Evolutionary conservation across 306 rosid species (phyloP), one percentile per base, ranked within the genome.

Genomic region (Malus asiatica): DNA sequence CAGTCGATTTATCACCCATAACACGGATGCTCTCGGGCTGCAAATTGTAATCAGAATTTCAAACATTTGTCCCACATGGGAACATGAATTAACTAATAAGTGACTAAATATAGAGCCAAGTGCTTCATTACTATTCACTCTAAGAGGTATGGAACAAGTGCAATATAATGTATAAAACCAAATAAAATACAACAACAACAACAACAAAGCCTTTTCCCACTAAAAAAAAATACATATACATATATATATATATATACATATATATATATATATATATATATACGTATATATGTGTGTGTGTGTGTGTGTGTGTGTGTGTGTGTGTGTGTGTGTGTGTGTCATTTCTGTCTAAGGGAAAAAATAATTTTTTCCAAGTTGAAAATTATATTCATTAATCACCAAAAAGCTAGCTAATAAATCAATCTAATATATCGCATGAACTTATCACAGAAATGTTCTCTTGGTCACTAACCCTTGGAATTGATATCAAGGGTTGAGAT

Each of bases 1-100:
- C 99, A 76, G 97, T 83, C 62, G 99, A 82, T 88, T 92, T 95
- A 83, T 95, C 97, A 85, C 99, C 99, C 99, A 95, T 95, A 76
- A 95, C 87, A 71, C 93, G 89, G 72, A 95, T 95, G 82, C 97
- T 95, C 63, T 89, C 93, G 46, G 97, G 92, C 99, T 95, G 91
- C 83, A 88, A 81, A 74, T 58, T 72, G 79, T 70, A 75, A 74
- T 65, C 75, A 38, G 3, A 77, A 25, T 62, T 61, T 46, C 40
- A 29, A 71, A 55, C n/a, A n/a, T 23, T 74, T 74, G n/a, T 16
- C 67, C 25, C 38, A 65, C 25, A 46, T 22, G 19, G 8, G 53
- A 27, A 14, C 5, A 13, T 20, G 58, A 66, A 78, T 16, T 48
- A 51, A 51, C 55, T 51, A 51, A 51, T 4, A 15, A 51, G 55